Percentiles rank a stretch among this genome's conserved stretches.
phyloP scores from a whole-genome alignment of 192 early-diverging fungal species.

The Fimicolochytrium jonesii region DNA sequence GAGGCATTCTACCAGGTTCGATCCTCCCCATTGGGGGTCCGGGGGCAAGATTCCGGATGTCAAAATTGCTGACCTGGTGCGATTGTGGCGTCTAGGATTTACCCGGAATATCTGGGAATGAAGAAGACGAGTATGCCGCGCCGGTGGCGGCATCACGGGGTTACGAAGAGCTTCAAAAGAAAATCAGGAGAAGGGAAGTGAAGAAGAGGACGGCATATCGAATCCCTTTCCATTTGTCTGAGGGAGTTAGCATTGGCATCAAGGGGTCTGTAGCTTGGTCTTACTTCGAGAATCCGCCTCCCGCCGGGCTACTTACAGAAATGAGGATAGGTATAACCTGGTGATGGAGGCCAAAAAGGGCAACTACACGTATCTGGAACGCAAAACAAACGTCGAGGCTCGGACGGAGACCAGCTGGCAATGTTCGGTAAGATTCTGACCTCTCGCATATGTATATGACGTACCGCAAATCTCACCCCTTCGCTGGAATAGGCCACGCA shows the following conservation, averaged over 20 bases:
- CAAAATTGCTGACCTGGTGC: no score
- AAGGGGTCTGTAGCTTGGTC: constrained; percentile 48
- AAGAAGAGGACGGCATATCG: constrained; percentile 58
- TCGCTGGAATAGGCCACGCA: constrained; percentile 43
- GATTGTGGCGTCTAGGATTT: constrained; percentile 9
- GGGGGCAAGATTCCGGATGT: no score
- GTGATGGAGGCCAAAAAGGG: constrained; percentile 50
- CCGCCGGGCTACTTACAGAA: background rate
- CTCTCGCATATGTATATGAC: no score
- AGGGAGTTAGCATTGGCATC: constrained; percentile 63
- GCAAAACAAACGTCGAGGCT: constrained; percentile 51
- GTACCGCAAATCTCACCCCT: no score
- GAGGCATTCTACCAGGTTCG: constrained; percentile 58
- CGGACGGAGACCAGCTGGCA: constrained; percentile 52
- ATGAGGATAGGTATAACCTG: constrained; percentile 46
- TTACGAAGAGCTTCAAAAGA: constrained; percentile 44
- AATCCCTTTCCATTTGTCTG: constrained; percentile 58
- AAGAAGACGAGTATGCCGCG: constrained; percentile 14
- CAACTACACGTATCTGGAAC: constrained; percentile 41
- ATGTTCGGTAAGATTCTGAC: constrained; percentile 54
- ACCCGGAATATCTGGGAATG: constrained; percentile 4
- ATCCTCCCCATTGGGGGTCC: no score
- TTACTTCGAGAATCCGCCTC: background rate
- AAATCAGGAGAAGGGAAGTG: constrained; percentile 57
- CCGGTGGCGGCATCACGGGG: constrained; percentile 24